These are phyloP conservation scores for Strombidium stylifer DNA, from an alignment of 73 alveolate genomes.

Conservation along the genomic window DNA sequence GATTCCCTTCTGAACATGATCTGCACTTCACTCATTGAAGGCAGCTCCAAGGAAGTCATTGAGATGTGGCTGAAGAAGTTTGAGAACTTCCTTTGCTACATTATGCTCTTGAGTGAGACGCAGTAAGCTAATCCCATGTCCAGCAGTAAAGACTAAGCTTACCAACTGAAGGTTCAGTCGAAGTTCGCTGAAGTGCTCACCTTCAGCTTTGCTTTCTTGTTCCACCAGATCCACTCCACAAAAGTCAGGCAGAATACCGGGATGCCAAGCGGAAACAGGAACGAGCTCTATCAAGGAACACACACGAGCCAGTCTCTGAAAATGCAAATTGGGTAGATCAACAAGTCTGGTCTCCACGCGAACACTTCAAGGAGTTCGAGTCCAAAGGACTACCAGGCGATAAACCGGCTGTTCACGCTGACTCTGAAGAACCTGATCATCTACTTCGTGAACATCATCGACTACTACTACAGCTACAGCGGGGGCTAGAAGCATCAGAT, in stretches of 20 bases:
- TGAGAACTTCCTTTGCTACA: conserved; percentile 26
- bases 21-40: conserved; percentile 29
- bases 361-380: conserved; percentile 1
- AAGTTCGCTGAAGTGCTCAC: conserved; percentile 32
- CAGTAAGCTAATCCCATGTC: conserved; percentile 32
- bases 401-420: conserved; percentile 21
- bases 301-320: too few relatives aligned
- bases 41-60: not conserved
- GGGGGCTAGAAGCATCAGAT: too few relatives aligned
- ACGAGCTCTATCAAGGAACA: too few relatives aligned
- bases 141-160: too few relatives aligned
- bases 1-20: conserved; percentile 23
- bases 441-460: conserved; percentile 27
- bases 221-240: conserved; percentile 40
- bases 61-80: conserved; percentile 39
- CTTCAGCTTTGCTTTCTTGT: conserved; percentile 45
- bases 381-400: conserved; percentile 20
- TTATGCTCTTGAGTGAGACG: conserved; percentile 45
- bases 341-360: too few relatives aligned
- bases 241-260: not conserved
- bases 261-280: too few relatives aligned
- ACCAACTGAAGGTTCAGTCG: conserved; percentile 16
- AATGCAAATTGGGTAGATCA: too few relatives aligned
- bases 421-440: conserved; percentile 33
- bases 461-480: too few relatives aligned